Evolutionary conservation across 176 grass and related monocot genomes (phyloP).

Genomic region (Musa schizocarpa): DNA sequence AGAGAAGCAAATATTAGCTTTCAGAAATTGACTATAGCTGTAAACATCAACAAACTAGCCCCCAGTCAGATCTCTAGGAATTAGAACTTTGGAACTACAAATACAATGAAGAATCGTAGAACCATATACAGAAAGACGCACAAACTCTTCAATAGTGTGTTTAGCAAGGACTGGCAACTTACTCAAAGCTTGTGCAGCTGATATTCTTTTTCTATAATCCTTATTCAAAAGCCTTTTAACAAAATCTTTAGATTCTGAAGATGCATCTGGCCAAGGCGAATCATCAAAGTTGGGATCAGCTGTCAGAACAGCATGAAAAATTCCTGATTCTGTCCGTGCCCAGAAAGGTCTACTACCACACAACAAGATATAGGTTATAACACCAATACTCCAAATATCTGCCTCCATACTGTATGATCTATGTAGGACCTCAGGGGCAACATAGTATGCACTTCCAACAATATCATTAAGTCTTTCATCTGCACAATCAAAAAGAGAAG

Average conservation of each 20-base stretch:
- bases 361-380: conserved; percentile 23
- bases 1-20: background rate
- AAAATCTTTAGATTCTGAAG: conserved; percentile 29
- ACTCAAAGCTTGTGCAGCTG: conserved; percentile 28
- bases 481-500: background rate
- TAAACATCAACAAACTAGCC: background rate
- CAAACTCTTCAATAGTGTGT: background rate
- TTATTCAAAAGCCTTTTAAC: conserved; percentile 26
- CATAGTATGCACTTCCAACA: conserved; percentile 22
- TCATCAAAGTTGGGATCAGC: conserved; percentile 23
- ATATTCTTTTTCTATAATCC: conserved; percentile 28
- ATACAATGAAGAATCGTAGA: background rate
- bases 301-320: conserved; percentile 19
- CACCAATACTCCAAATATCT: conserved; percentile 29
- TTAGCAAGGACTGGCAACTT: background rate
- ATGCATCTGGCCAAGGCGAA: conserved; percentile 20
- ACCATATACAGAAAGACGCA: background rate
- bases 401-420: conserved; percentile 28
- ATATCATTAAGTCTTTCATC: conserved; percentile 29
- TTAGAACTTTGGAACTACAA: background rate
- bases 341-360: conserved; percentile 30
- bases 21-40: background rate
- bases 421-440: conserved; percentile 19
- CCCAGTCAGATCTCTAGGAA: background rate
- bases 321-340: conserved; percentile 27